phyloP scores from a whole-genome alignment of 768 basidiomycete genomes.

The Austroboletus eburneus region DNA sequence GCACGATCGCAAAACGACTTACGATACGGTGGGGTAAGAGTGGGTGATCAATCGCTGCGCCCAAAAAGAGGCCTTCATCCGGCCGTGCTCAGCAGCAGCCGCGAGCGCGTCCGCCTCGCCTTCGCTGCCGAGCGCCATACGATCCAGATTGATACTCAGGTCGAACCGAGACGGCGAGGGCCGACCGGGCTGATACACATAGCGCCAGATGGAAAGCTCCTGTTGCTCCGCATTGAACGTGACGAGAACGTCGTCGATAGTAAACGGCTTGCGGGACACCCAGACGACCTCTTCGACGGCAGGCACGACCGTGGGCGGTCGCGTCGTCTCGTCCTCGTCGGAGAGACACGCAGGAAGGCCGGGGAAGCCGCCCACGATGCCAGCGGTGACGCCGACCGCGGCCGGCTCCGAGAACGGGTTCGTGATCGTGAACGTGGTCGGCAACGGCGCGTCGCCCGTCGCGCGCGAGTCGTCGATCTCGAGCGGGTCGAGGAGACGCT shows the following conservation, averaged over 20 bases:
- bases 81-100: constrained; percentile 49
- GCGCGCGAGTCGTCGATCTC: constrained; percentile 64
- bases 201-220: constrained; percentile 67
- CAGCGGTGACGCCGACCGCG: constrained; percentile 62
- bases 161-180: constrained; percentile 51
- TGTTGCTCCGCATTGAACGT: constrained; percentile 54
- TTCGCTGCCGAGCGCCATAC: constrained; percentile 58
- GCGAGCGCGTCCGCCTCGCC: constrained; percentile 41
- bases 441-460: constrained; percentile 66
- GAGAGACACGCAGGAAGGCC: constrained; percentile 36
- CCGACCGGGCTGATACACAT: constrained; percentile 47
- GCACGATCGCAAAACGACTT: constrained; percentile 23
- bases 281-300: constrained; percentile 64
- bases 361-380: constrained; percentile 47
- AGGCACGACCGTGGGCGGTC: constrained; percentile 51
- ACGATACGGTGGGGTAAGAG: constrained; percentile 50
- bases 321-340: constrained; percentile 51
- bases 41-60: constrained; percentile 55
- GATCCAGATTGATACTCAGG: constrained; percentile 57
- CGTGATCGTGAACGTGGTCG: constrained; percentile 76
- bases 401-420: constrained; percentile 73
- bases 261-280: constrained; percentile 44
- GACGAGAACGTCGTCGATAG: constrained; percentile 47
- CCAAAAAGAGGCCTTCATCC: constrained; percentile 74
- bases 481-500: constrained; percentile 62